Evolutionary conservation across 1,284 basidiomycete species (phyloP).

Genomic region (Sporisorium reilianum): DNA sequence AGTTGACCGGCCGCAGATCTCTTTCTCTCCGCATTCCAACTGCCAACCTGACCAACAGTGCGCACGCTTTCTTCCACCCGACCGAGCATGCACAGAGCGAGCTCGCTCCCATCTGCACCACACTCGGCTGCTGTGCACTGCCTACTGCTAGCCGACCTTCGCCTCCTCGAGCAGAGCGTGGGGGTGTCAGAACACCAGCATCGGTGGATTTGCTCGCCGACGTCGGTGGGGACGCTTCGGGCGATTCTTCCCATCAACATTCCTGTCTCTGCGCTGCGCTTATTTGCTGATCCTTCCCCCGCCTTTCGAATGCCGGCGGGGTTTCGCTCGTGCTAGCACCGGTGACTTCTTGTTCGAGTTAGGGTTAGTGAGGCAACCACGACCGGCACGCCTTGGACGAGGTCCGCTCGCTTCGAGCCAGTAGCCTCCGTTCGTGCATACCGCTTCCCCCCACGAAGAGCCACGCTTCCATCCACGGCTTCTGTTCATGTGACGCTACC

Average conservation of each 20-base stretch:
- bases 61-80: not conserved
- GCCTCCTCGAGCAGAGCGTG: not conserved
- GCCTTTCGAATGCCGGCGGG: not conserved
- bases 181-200: not conserved
- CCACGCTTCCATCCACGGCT: not conserved
- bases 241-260: not conserved
- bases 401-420: not conserved
- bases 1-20: constrained; percentile 26
- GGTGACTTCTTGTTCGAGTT: too few species aligned
- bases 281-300: not conserved
- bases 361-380: too few species aligned
- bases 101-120: not conserved
- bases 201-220: constrained; percentile 1
- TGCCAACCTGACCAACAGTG: not conserved
- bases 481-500: not conserved
- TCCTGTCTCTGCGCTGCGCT: too few species aligned
- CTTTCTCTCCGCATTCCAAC: not conserved
- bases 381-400: not conserved
- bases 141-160: constrained; percentile 2
- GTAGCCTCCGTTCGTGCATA: not conserved
- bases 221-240: not conserved
- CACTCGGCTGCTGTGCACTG: constrained; percentile 1
- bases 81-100: constrained; percentile 18
- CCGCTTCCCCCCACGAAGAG: not conserved
- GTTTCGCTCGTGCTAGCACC: too few species aligned